Base-by-base conservation (phyloP, 129 eudicot genomes). In the Apium graveolens region DNA sequence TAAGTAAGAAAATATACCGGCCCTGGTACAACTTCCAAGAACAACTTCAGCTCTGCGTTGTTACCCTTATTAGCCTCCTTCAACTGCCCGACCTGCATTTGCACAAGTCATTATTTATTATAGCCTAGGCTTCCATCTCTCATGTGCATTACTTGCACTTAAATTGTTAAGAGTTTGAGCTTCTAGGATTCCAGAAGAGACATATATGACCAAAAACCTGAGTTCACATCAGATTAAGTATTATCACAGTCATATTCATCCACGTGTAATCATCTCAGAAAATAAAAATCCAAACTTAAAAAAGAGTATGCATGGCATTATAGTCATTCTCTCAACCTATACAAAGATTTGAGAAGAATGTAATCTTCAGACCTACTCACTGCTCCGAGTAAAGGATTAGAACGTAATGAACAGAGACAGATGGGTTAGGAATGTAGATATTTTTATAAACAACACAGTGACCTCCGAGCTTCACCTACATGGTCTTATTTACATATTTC, bases 31-130 rank as follows among this genome's bases (percentile, higher is more conserved):
- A 94, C 92, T 85, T 94, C 98, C 82, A 94, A 55, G 76, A 91
- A 94, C 83, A 94, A 84, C 73, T 91, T 94, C n/a, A 94, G 86
- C 84, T 94, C 97, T 14, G 93, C 93, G 80, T 88, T 90, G 74
- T 86, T 83, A 27, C 85, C 78, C 82, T 88, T 87, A 76, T 93
- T 90, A 24, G 82, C 85, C 73, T 88, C 98, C 74, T 90, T 87
- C 82, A 94, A 80, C 82, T 87, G 91, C 29, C 97, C 96, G 70
- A 94, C 97, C 98, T 94, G 81, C 77, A 74, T 74, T 24, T 27
- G 57, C 57, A 66, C 38, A 44, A 74, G 60, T 26, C 77, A 44
- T 74, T 74, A 74, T 39, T 57, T n/a, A 74, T 34, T 27, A 71
- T 27, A 44, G 39, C 20, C 24, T 26, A 74, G 29, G 35, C 41